A percentile compares a stretch with the other conserved stretches of the same genome.
These are phyloP conservation scores for Agrocybe chaxingu DNA, from an alignment of 768 basidiomycete species.

Conservation along the genomic window DNA sequence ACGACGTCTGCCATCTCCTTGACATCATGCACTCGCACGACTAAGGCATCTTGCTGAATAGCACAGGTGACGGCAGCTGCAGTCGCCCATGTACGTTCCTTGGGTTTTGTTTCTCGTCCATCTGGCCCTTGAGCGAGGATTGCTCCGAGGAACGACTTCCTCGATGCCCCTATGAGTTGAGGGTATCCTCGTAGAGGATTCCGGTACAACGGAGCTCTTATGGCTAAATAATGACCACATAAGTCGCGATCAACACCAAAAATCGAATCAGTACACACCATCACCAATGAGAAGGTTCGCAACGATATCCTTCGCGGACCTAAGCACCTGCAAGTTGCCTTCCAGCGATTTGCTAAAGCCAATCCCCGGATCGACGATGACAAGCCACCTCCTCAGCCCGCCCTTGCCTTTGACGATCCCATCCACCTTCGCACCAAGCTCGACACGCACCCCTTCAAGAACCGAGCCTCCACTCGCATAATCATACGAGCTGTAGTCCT, in stretches of 20 bases:
- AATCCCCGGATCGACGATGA: constrained; percentile 88
- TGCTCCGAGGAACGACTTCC: constrained; percentile 80
- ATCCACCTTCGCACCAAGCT: constrained; percentile 70
- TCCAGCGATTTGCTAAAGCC: constrained; percentile 89
- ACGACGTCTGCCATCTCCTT: constrained; percentile 73
- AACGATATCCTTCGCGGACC: constrained; percentile 44
- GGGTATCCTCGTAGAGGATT: constrained; percentile 62
- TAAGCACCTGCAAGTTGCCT: constrained; percentile 70
- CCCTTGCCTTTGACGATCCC: constrained; percentile 60
- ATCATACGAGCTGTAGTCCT: constrained; percentile 51
- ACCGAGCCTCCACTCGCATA: constrained; percentile 44
- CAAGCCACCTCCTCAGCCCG: constrained; percentile 82
- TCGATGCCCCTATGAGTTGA: constrained; percentile 71
- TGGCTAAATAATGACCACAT: not conserved
- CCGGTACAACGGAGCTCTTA: constrained; percentile 10
- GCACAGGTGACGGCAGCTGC: constrained; percentile 72
- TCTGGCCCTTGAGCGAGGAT: constrained; percentile 50
- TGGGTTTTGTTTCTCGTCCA: constrained; percentile 56
- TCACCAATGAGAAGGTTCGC: constrained; percentile 32
- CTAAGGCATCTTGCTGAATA: constrained; percentile 65
- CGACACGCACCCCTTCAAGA: constrained; percentile 62
- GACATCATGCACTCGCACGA: constrained; percentile 84
- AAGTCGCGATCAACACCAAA: not conserved
- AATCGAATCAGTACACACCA: not conserved
- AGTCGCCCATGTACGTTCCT: constrained; percentile 76